A percentile compares a stretch with the other conserved stretches of the same genome.
phyloP scores from a whole-genome alignment of 805 yeast genomes.

The Saccharomycopsis lassenensis region DNA sequence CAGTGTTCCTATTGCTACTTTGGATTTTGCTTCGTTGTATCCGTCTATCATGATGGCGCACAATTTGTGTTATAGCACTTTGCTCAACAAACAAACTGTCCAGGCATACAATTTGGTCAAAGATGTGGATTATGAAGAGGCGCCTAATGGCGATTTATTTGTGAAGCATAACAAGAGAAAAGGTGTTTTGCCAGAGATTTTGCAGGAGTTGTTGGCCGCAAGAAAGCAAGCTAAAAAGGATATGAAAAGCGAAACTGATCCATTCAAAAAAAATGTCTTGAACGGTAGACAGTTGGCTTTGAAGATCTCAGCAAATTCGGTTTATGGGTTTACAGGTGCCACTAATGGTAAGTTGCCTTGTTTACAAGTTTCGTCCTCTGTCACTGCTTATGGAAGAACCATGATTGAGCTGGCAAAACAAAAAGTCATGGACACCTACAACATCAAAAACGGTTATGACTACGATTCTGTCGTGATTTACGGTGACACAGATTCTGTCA shows the following conservation, averaged over 20 bases:
- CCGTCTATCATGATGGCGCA: slow-evolving; percentile 99
- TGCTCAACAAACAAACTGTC: slow-evolving; percentile 59
- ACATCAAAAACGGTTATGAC: slow-evolving; percentile 71
- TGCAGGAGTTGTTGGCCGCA: slow-evolving; percentile 79
- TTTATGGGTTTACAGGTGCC: slow-evolving; percentile 98
- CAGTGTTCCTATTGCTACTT: slow-evolving; percentile 93
- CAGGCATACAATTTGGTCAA: slow-evolving; percentile 51
- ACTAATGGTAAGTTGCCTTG: slow-evolving; percentile 96
- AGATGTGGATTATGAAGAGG: slow-evolving; percentile 67
- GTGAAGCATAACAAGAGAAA: slow-evolving; percentile 58
- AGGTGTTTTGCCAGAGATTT: slow-evolving; percentile 86
- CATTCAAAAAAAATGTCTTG: slow-evolving; percentile 83
- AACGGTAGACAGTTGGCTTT: slow-evolving; percentile 96
- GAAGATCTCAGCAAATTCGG: slow-evolving; percentile 95
- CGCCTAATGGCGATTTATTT: slow-evolving; percentile 91
- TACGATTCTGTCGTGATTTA: slow-evolving; percentile 85
- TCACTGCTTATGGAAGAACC: slow-evolving; percentile 89
- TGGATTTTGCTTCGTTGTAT: slow-evolving; percentile 94
- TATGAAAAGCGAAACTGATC: slow-evolving; percentile 85
- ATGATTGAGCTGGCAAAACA: slow-evolving; percentile 91
- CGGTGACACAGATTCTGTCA: slow-evolving; percentile 99
- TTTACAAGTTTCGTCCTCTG: slow-evolving; percentile 89
- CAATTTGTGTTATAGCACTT: slow-evolving; percentile 88
- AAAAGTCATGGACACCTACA: slow-evolving; percentile 72
- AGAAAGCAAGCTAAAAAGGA: slow-evolving; percentile 90